Percentiles rank a stretch among this genome's conserved stretches.
These are phyloP conservation scores for Penicillium coffeae DNA, from an alignment of 495 filamentous ascomycete species.

Conservation along the genomic window DNA sequence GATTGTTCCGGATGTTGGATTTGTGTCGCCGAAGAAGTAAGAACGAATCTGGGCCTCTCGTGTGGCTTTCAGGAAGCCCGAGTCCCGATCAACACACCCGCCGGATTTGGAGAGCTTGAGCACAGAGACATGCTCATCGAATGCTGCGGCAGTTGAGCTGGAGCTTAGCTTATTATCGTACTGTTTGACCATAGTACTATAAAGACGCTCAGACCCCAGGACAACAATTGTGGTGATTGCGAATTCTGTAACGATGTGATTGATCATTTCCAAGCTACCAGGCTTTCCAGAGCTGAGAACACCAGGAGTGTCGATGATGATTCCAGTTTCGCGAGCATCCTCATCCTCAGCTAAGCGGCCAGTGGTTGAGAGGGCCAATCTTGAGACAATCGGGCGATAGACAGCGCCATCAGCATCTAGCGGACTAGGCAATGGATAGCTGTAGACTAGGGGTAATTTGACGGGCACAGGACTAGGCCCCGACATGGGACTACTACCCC, in stretches of 20 bases:
- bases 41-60: constrained; percentile 74
- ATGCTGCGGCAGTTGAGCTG: constrained; percentile 38
- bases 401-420: constrained; percentile 66
- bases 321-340: constrained; percentile 63
- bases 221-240: constrained; percentile 77
- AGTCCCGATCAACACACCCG: constrained; percentile 79
- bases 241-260: constrained; percentile 85
- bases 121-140: constrained; percentile 63
- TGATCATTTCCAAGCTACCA: constrained; percentile 66
- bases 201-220: constrained; percentile 77
- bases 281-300: constrained; percentile 56
- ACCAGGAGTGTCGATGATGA: constrained; percentile 84
- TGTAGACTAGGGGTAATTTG: constrained; percentile 90
- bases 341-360: constrained; percentile 76
- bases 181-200: constrained; percentile 70
- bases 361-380: constrained; percentile 74
- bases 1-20: constrained; percentile 39
- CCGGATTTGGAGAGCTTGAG: constrained; percentile 82
- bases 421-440: constrained; percentile 71
- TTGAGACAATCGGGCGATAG: constrained; percentile 69
- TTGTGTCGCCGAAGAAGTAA: constrained; percentile 87
- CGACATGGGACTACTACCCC: constrained; percentile 85
- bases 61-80: constrained; percentile 63
- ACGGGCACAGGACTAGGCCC: constrained; percentile 84
- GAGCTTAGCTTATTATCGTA: constrained; percentile 63